Evolutionary conservation across 2,329 filamentous ascomycete species (phyloP), one percentile per base, ranked within the genome.

Genomic region (Cladophialophora exuberans): DNA sequence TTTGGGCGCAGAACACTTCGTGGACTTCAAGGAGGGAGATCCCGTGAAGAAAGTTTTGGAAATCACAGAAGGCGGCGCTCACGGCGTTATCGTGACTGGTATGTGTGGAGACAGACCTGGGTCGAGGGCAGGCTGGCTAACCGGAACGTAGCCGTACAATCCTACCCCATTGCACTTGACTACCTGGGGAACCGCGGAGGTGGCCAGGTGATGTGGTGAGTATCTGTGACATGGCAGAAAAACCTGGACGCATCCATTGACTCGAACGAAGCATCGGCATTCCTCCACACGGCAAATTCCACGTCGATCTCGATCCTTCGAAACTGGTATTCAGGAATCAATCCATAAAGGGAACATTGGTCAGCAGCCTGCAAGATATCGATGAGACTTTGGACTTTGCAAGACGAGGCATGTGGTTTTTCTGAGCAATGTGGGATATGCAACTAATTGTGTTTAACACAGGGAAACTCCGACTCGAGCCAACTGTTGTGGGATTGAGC

Each of bases 1-100:
- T 45, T 74, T 82, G 64, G 81, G 81, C 3, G 80, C 81, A 0
- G 80, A 83, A 53, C 73, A 71, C 1, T 83, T 82, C 65, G 69
- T 84, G n/a, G 81, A 83, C 65, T 83, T 82, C 66, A 74, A 72
- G 35, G 70, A 76, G 41, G 68, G 67, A 30, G 13, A 69, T 48
- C 56, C 67, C 2, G 62, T 70, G 0, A 69, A 69, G 3, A 74
- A 74, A 30, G 75, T 82, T 2, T 71, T 76, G 51, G 68, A 77
- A 46, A 67, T 77, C 13, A 61, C 59, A 4, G 76, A 74, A 54
- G 75, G 76, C 1, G 78, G 77, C 15, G 77, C 72, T 4, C 77
- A 80, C 55, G 78, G 69, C 2, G 72, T 75, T 2, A 71, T 75
- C 43, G 70, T 75, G 22, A 73, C 72, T 3, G 73, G 57, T 59